These are phyloP conservation scores for Fusarium cicatricum DNA, from an alignment of 2,329 filamentous ascomycete genomes.

Conservation along the genomic window DNA sequence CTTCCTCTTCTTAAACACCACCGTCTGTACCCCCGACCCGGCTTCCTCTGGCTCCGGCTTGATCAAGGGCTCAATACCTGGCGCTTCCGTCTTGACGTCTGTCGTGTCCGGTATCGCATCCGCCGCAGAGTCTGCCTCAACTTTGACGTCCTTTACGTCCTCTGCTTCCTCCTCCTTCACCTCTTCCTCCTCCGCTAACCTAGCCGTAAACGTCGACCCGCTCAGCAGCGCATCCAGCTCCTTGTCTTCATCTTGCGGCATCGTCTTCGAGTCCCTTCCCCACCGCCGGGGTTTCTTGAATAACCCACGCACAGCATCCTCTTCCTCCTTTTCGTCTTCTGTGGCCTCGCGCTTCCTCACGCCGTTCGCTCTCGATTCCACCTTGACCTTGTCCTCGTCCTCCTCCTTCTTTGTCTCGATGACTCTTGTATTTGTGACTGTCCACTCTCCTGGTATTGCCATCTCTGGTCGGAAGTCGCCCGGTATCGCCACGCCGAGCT, in stretches of 20 bases:
- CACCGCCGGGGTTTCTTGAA: conserved; percentile 67
- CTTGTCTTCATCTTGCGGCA: conserved; percentile 55
- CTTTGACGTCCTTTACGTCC: conserved; percentile 27
- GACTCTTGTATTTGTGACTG: conserved; percentile 71
- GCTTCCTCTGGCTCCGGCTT: conserved; percentile 45
- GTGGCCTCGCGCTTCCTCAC: conserved; percentile 69
- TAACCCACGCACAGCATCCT: conserved; percentile 63
- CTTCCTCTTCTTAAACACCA: conserved; percentile 85
- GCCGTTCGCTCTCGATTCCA: conserved; percentile 61
- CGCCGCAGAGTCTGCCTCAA: conserved; percentile 28
- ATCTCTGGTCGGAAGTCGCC: conserved; percentile 80
- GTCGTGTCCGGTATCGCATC: conserved; percentile 15
- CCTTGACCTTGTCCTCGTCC: conserved; percentile 49
- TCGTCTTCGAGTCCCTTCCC: conserved; percentile 62
- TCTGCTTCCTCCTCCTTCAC: conserved; percentile 40
- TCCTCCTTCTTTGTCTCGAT: conserved; percentile 56
- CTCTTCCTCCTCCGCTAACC: conserved; percentile 37
- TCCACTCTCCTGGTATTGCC: conserved; percentile 91
- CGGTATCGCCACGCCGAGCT: conserved; percentile 86
- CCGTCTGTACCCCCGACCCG: conserved; percentile 48
- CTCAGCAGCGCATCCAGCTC: conserved; percentile 71
- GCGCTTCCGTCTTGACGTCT: conserved; percentile 54
- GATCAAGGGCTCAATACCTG: conserved; percentile 28
- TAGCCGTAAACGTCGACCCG: conserved; percentile 43
- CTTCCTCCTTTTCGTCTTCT: conserved; percentile 68